Percentiles rank a stretch among this genome's conserved stretches.
These are phyloP conservation scores for Candida corydali DNA, from an alignment of 805 yeast species.

Conservation along the genomic window DNA sequence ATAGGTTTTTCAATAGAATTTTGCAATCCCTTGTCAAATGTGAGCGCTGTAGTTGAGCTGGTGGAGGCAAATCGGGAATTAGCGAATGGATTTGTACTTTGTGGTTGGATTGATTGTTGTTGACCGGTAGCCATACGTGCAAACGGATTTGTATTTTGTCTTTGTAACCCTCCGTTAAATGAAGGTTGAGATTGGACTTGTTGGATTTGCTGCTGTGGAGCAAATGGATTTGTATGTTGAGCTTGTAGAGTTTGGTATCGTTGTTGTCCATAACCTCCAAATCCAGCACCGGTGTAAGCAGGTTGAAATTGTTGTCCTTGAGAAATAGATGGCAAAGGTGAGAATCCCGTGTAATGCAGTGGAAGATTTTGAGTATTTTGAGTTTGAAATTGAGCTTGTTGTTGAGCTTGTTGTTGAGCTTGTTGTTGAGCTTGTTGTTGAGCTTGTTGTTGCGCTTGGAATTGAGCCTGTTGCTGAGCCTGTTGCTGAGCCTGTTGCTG, in stretches of 20 bases:
- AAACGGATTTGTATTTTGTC: constrained; percentile 37
- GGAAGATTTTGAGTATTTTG: constrained; percentile 20
- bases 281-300: constrained; percentile 52
- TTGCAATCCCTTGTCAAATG: constrained; percentile 14
- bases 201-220: constrained; percentile 12
- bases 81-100: constrained; percentile 44
- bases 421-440: constrained; percentile 21
- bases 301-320: constrained; percentile 14
- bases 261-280: constrained; percentile 48
- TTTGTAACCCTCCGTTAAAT: constrained; percentile 16
- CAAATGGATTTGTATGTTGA: constrained; percentile 21
- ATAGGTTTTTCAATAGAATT: constrained; percentile 10
- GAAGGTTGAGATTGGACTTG: constrained; percentile 19
- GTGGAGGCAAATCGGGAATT: constrained; percentile 31
- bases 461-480: constrained; percentile 8
- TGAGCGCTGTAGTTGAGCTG: constrained; percentile 29
- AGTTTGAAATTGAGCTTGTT: too few relatives aligned
- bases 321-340: constrained; percentile 8
- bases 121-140: constrained; percentile 14
- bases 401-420: constrained; percentile 17
- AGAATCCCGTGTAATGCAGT: constrained; percentile 18
- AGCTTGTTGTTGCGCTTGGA: constrained; percentile 17
- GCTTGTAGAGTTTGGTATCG: constrained; percentile 11
- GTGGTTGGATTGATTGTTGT: constrained; percentile 11
- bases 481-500: constrained; percentile 13